Conservation (phyloP, 2,329 filamentous ascomycete species). For the Pseudodiploospora longispora region DNA sequence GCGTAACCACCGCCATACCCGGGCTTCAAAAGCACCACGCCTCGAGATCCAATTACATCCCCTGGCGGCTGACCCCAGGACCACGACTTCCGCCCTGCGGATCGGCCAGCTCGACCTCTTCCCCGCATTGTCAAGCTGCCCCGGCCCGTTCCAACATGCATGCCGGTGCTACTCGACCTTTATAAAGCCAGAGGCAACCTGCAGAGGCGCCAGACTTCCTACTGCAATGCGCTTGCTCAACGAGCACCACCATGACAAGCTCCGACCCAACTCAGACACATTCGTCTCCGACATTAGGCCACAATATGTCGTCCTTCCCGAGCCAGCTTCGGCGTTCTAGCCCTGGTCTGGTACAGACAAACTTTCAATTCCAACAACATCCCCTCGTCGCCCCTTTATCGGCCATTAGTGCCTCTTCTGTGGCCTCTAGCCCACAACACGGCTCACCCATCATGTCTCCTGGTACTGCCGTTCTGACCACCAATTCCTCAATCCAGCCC, state of each 20-base stretch:
- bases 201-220: conserved; percentile 18
- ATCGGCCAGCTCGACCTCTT: conserved; percentile 7
- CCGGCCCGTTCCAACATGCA: conserved; percentile 27
- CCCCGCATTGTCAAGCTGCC: conserved; percentile 12
- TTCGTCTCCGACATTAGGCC: conserved; percentile 18
- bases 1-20: not conserved
- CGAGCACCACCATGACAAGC: conserved; percentile 16
- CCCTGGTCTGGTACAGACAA: conserved; percentile 41
- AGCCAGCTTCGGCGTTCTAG: conserved; percentile 33
- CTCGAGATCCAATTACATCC: conserved; percentile 3
- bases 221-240: conserved; percentile 16
- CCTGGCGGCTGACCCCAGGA: conserved; percentile 3
- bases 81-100: conserved; percentile 4
- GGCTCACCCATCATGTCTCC: conserved; percentile 51
- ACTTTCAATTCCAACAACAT: conserved; percentile 30
- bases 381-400: conserved; percentile 39
- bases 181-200: conserved; percentile 31
- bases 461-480: conserved; percentile 43
- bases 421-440: conserved; percentile 46
- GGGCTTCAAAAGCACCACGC: not conserved
- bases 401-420: conserved; percentile 47
- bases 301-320: conserved; percentile 35
- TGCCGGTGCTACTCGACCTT: conserved; percentile 22
- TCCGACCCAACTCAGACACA: conserved; percentile 16
- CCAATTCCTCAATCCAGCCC: conserved; percentile 55